A percentile compares a stretch with the other conserved stretches of the same genome.
Evolutionary conservation across 345 rosid genomes (phyloP).

Genomic region (Dovyalis caffra): DNA sequence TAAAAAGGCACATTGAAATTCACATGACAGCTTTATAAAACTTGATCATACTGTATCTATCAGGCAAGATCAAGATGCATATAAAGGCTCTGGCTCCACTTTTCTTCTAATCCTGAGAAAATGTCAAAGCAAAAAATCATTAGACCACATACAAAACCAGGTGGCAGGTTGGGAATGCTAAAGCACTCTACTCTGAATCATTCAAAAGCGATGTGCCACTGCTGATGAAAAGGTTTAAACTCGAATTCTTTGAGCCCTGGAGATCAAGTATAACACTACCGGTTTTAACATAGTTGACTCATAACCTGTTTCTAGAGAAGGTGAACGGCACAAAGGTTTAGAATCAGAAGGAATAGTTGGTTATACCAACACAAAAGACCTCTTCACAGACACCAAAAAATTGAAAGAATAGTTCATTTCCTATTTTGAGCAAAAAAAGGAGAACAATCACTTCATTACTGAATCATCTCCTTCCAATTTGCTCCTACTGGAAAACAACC

Average conservation of each 20-base stretch:
- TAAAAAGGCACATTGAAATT: neutral
- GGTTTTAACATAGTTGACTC: neutral
- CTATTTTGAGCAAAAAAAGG: too few relatives aligned
- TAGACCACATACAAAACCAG: neutral
- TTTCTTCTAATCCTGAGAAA: constrained; percentile 72
- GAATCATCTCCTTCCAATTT: too few relatives aligned
- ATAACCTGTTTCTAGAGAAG: neutral
- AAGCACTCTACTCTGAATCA: neutral
- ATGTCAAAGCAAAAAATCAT: neutral
- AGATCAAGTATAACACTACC: neutral
- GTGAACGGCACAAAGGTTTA: neutral
- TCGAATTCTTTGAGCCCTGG: neutral
- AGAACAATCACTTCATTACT: too few relatives aligned
- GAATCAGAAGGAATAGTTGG: neutral
- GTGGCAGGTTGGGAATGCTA: neutral
- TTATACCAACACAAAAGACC: neutral
- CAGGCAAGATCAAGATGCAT: constrained; percentile 37
- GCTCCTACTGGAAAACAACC: too few relatives aligned
- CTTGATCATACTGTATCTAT: neutral
- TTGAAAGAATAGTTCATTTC: too few relatives aligned
- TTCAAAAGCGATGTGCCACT: neutral
- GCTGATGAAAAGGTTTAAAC: neutral
- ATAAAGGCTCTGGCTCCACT: constrained; percentile 74
- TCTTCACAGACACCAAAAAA: too few relatives aligned
- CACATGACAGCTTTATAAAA: neutral